Evolutionary conservation across 768 basidiomycete genomes (phyloP).

Genomic region (Pleurotus tuber-regium): DNA sequence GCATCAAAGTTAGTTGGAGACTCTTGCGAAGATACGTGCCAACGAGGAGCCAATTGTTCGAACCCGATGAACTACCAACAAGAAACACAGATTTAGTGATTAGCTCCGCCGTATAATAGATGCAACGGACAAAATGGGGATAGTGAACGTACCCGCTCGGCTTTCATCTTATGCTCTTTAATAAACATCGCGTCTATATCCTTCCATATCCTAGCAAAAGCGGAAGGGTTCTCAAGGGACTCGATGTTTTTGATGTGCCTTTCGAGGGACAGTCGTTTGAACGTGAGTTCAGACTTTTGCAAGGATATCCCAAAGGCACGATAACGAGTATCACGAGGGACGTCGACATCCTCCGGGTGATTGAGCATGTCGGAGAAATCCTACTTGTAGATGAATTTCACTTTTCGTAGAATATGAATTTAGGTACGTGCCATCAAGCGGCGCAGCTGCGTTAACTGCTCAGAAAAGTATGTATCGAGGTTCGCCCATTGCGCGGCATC

Average conservation of each 20-base stretch:
- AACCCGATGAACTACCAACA: slow-evolving; percentile 2
- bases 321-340: not conserved
- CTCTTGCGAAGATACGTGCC: not conserved
- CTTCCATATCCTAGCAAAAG: not conserved
- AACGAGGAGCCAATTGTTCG: not conserved
- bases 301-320: not conserved
- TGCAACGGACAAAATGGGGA: too few relatives aligned
- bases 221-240: not conserved
- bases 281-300: not conserved
- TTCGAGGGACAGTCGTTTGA: not conserved
- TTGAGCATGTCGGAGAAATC: slow-evolving; percentile 1
- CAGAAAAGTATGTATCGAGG: not conserved
- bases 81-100: not conserved
- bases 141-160: not conserved
- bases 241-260: not conserved
- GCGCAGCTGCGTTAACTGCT: slow-evolving; percentile 5
- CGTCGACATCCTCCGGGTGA: not conserved
- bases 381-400: not conserved
- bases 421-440: not conserved
- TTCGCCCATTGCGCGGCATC: not conserved
- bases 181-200: not conserved
- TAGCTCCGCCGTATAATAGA: not conserved
- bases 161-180: not conserved
- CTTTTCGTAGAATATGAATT: not conserved
- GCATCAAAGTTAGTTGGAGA: too few relatives aligned